These are phyloP conservation scores for Alliaria petiolata DNA, from an alignment of 345 rosid genomes.

Conservation along the genomic window DNA sequence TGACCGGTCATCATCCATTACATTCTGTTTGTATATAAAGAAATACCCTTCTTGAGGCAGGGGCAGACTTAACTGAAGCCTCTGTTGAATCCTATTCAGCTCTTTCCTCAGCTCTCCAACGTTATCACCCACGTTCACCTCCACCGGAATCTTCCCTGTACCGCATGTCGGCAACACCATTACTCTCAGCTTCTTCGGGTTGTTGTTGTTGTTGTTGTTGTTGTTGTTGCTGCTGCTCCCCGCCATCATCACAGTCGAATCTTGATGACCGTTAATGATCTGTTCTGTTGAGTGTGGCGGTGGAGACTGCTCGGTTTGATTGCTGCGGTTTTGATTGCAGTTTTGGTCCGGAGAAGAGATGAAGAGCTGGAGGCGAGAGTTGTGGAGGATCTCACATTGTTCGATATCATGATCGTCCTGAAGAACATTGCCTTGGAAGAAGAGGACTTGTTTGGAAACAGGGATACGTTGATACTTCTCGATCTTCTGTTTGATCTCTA, in stretches of 20 bases:
- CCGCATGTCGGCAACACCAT: constrained; percentile 50
- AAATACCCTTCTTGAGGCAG: constrained; percentile 76
- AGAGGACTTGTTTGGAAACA: constrained; percentile 47
- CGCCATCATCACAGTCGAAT: neutral
- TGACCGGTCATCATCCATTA: constrained; percentile 79
- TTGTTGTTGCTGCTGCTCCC: no score
- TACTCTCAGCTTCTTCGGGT: constrained; percentile 50
- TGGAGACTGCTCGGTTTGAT: neutral
- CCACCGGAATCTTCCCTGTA: constrained; percentile 63
- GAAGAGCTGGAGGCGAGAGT: constrained; percentile 57
- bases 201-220: constrained; percentile 33
- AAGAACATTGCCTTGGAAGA: constrained; percentile 62
- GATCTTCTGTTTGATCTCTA: constrained; percentile 71
- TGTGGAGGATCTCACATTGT: constrained; percentile 50
- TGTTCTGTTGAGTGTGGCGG: neutral
- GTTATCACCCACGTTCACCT: constrained; percentile 54
- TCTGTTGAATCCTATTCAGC: constrained; percentile 57
- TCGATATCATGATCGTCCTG: constrained; percentile 60
- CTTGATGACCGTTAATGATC: neutral
- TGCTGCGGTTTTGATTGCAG: neutral
- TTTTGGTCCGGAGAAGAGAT: constrained; percentile 27
- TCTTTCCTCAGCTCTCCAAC: constrained; percentile 73
- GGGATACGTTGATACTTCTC: constrained; percentile 63
- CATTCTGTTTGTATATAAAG: constrained; percentile 62
- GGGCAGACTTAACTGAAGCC: constrained; percentile 42